phyloP scores from a whole-genome alignment of 345 rosid species.

The Eucalyptus grandis region DNA sequence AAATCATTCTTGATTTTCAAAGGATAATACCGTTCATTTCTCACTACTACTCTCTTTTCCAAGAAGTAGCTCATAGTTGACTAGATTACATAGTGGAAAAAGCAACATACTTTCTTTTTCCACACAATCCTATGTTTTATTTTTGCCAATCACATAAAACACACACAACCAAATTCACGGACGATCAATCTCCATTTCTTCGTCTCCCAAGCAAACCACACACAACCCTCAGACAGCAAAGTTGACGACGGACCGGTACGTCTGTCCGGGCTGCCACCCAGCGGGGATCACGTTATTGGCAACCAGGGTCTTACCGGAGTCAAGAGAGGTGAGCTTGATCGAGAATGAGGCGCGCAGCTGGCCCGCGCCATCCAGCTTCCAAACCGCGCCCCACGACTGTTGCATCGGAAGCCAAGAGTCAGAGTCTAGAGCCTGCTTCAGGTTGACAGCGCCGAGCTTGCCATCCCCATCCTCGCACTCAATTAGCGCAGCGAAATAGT shows the following conservation, averaged over 20 bases:
- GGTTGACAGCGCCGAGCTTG: slow-evolving; percentile 19
- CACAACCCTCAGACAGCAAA: slow-evolving; percentile 1
- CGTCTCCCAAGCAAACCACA: neutral
- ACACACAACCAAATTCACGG: neutral
- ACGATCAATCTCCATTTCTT: neutral
- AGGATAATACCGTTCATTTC: neutral
- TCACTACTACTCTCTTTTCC: neutral
- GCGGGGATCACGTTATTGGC: slow-evolving; percentile 42
- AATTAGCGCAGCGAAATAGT: slow-evolving; percentile 36
- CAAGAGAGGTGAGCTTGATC: slow-evolving; percentile 23
- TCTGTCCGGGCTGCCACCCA: slow-evolving; percentile 39
- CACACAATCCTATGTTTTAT: neutral
- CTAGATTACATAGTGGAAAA: neutral
- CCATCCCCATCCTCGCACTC: slow-evolving; percentile 47
- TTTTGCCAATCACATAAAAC: neutral
- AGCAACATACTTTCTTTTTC: neutral
- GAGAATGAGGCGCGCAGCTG: slow-evolving; percentile 44
- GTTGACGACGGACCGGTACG: slow-evolving; percentile 33
- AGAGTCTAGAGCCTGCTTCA: slow-evolving; percentile 25
- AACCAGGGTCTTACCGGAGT: slow-evolving; percentile 12
- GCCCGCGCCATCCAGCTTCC: slow-evolving; percentile 37
- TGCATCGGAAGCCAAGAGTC: slow-evolving; percentile 45
- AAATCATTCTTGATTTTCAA: neutral
- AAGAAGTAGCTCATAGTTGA: neutral
- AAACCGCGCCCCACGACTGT: slow-evolving; percentile 48